Evolutionary conservation across 805 yeast genomes (phyloP).

Genomic region (Candida andamanensis): DNA sequence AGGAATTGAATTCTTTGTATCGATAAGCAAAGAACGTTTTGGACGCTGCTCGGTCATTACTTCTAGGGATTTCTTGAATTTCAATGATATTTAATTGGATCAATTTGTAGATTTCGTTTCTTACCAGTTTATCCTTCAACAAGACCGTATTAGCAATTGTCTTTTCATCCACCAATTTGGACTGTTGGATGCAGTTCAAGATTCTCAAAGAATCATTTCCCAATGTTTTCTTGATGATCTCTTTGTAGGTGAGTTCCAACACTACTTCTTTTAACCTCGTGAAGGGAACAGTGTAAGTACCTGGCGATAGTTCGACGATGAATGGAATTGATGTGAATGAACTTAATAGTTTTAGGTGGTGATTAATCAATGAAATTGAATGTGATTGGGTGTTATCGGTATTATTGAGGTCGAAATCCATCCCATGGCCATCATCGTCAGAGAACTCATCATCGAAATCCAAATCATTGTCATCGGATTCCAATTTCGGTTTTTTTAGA

Average conservation of each 20-base stretch:
- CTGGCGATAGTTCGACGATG: slow-evolving; percentile 49
- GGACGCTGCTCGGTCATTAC: slow-evolving; percentile 86
- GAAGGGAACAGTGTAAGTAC: slow-evolving; percentile 61
- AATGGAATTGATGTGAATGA: slow-evolving; percentile 51
- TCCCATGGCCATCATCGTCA: slow-evolving; percentile 1
- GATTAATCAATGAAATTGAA: slow-evolving; percentile 37
- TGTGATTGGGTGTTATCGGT: slow-evolving; percentile 21
- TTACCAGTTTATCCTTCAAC: slow-evolving; percentile 69
- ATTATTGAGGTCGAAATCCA: slow-evolving; percentile 10
- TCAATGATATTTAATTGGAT: slow-evolving; percentile 70
- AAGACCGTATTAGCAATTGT: slow-evolving; percentile 69
- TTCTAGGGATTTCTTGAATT: slow-evolving; percentile 89
- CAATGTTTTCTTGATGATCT: slow-evolving; percentile 52
- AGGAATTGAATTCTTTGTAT: slow-evolving; percentile 41
- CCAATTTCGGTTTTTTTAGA: slow-evolving; percentile 14
- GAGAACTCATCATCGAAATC: slow-evolving; percentile 8
- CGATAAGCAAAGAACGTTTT: slow-evolving; percentile 82
- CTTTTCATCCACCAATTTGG: slow-evolving; percentile 79
- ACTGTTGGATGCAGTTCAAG: slow-evolving; percentile 67
- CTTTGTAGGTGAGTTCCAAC: slow-evolving; percentile 49
- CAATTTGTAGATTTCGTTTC: slow-evolving; percentile 64
- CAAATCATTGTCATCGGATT: neutral
- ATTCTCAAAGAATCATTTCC: slow-evolving; percentile 69
- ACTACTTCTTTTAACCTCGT: slow-evolving; percentile 42
- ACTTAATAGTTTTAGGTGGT: slow-evolving; percentile 67